Evolutionary conservation across 2,329 filamentous ascomycete genomes (phyloP).

Genomic region (Diaporthe citri): DNA sequence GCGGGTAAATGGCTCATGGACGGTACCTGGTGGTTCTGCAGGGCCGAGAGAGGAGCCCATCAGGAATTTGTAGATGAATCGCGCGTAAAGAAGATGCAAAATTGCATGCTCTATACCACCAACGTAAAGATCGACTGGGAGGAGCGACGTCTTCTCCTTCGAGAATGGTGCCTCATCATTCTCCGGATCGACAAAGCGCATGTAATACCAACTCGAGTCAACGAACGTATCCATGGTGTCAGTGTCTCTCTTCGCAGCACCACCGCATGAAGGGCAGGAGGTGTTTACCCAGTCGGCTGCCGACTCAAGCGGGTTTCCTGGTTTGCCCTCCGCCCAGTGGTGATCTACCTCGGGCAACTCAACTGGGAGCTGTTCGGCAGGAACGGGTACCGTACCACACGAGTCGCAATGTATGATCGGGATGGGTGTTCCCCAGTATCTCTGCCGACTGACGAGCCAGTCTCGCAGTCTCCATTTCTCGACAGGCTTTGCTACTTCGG

Average conservation of each 20-base stretch:
- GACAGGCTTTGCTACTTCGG: conserved; percentile 69
- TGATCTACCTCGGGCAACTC: conserved; percentile 76
- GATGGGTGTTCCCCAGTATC: conserved; percentile 93
- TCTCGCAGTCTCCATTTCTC: conserved; percentile 87
- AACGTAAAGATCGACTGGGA: conserved; percentile 90
- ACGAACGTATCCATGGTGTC: conserved; percentile 98
- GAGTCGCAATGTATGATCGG: conserved; percentile 85
- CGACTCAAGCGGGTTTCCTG: conserved; percentile 82
- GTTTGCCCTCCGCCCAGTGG: conserved; percentile 76
- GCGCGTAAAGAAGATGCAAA: conserved; percentile 87
- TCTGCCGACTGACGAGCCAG: conserved; percentile 92
- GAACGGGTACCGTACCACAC: conserved; percentile 85
- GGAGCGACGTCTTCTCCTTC: conserved; percentile 64
- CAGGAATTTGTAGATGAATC: conserved; percentile 92
- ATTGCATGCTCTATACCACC: conserved; percentile 94
- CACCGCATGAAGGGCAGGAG: conserved; percentile 79
- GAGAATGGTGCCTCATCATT: conserved; percentile 74
- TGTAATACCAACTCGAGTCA: conserved; percentile 94
- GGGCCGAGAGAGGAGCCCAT: conserved; percentile 66
- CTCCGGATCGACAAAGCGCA: conserved; percentile 80
- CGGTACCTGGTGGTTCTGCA: conserved; percentile 48
- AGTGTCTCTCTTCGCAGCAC: conserved; percentile 82
- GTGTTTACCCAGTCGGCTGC: conserved; percentile 81
- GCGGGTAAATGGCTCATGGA: conserved; percentile 83
- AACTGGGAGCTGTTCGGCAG: conserved; percentile 81